Conservation (phyloP, 768 basidiomycete genomes). For the Pholiota conissans region DNA sequence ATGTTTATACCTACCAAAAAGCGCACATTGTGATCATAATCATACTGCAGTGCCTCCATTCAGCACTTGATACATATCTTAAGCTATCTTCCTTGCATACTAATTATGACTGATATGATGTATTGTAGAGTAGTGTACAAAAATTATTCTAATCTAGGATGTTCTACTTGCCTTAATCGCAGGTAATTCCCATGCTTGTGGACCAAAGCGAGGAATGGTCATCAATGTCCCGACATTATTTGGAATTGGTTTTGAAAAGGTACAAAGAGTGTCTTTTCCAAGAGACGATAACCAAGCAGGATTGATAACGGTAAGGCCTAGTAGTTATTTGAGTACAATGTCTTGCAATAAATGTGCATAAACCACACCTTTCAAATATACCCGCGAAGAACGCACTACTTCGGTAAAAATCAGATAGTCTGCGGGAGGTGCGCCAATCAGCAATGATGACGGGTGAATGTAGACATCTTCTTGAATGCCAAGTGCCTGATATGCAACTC, state of each 20-base stretch:
- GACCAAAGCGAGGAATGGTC: slow-evolving; percentile 84
- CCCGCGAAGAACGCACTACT: slow-evolving; percentile 68
- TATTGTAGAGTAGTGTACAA: slow-evolving; percentile 8
- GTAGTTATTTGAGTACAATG: not conserved
- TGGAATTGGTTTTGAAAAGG: slow-evolving; percentile 84
- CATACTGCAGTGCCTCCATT: not conserved
- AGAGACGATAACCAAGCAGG: slow-evolving; percentile 84
- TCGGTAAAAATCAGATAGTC: slow-evolving; percentile 88
- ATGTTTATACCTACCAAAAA: slow-evolving; percentile 68
- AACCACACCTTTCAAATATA: slow-evolving; percentile 79
- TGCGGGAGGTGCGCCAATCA: slow-evolving; percentile 70
- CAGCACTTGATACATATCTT: not conserved
- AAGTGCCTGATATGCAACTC: slow-evolving; percentile 80
- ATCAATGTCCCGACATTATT: slow-evolving; percentile 66
- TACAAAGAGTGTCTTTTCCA: slow-evolving; percentile 78
- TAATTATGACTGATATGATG: no score
- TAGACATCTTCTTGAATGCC: slow-evolving; percentile 86
- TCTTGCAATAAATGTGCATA: not conserved
- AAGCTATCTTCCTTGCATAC: slow-evolving; percentile 5
- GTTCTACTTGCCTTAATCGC: slow-evolving; percentile 48
- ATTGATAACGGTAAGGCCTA: slow-evolving; percentile 84
- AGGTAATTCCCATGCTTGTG: slow-evolving; percentile 86
- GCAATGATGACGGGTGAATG: slow-evolving; percentile 87
- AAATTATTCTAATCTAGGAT: slow-evolving; percentile 8
- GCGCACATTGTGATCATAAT: slow-evolving; percentile 15